Percentiles rank a stretch among this genome's conserved stretches.
Evolutionary conservation across 139 green algal genomes (phyloP).

Genomic region (Zygnema cylindricum): DNA sequence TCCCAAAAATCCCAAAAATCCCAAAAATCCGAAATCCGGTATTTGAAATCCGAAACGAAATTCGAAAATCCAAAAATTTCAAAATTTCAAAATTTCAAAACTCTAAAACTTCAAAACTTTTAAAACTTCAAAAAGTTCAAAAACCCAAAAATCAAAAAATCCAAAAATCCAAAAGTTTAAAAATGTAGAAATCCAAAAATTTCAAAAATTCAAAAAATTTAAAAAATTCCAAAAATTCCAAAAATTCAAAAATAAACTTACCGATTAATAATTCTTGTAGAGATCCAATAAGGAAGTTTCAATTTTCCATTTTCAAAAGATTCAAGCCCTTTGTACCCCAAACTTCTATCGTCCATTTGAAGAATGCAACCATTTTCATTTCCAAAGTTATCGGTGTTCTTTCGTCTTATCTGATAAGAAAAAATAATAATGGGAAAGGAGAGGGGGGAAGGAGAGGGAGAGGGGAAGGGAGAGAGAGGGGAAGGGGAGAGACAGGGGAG

Average conservation of each 20-base stretch:
- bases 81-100: background rate
- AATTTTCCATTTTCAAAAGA: background rate
- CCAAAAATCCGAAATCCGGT: too few relatives aligned
- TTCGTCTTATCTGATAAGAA: background rate
- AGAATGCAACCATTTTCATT: background rate
- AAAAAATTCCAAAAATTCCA: background rate
- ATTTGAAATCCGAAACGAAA: too few relatives aligned
- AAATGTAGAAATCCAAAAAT: background rate
- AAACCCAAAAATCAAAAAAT: too few relatives aligned
- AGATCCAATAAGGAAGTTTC: slow-evolving; percentile 17
- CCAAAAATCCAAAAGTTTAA: background rate
- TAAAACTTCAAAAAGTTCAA: background rate
- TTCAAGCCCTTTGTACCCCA: background rate
- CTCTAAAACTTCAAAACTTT: background rate
- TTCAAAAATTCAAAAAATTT: background rate
- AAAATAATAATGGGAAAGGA: background rate
- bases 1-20: too few relatives aligned
- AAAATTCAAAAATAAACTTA: background rate
- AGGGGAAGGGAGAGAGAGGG: background rate
- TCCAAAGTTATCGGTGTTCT: background rate
- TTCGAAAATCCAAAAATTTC: background rate
- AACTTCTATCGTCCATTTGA: background rate
- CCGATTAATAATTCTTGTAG: slow-evolving; percentile 17
- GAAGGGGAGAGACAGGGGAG: background rate
- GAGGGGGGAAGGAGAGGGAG: background rate